These are phyloP conservation scores for Xylaria longipes DNA, from an alignment of 495 filamentous ascomycete species.

Conservation along the genomic window DNA sequence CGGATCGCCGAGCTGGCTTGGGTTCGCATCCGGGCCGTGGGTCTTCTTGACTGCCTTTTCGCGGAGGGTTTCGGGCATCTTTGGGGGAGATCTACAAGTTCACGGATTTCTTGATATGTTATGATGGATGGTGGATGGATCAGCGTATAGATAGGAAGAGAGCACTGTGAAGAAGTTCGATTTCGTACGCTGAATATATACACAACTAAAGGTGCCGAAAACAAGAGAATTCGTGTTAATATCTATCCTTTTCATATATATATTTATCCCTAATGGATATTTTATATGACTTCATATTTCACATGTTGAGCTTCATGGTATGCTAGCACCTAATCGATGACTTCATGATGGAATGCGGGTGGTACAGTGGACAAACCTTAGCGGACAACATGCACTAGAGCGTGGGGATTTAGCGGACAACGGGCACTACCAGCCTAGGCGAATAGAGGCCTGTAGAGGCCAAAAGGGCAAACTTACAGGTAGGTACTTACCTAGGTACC, in stretches of 20 bases:
- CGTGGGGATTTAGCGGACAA: neutral
- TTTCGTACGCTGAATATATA: neutral
- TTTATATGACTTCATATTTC: constrained; percentile 34
- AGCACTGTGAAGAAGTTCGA: neutral
- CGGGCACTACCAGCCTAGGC: neutral
- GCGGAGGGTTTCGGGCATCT: constrained; percentile 41
- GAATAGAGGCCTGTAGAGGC: neutral
- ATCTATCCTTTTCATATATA: neutral
- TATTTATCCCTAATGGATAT: constrained; percentile 12
- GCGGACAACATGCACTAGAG: neutral
- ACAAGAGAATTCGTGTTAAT: neutral
- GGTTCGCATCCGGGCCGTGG: constrained; percentile 47
- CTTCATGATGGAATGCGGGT: constrained; percentile 30
- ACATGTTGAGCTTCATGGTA: neutral
- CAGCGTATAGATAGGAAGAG: neutral
- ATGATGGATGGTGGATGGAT: neutral
- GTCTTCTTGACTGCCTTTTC: constrained; percentile 46
- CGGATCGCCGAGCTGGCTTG: constrained; percentile 51
- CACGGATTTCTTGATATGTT: neutral
- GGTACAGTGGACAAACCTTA: neutral
- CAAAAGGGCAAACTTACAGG: neutral
- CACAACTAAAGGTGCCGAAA: neutral
- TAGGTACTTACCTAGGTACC: neutral
- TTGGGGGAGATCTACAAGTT: neutral
- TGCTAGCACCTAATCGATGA: constrained; percentile 38